A percentile compares a stretch with the other conserved stretches of the same genome.
phyloP scores from a whole-genome alignment of 768 basidiomycete genomes.

The Imleria badia region DNA sequence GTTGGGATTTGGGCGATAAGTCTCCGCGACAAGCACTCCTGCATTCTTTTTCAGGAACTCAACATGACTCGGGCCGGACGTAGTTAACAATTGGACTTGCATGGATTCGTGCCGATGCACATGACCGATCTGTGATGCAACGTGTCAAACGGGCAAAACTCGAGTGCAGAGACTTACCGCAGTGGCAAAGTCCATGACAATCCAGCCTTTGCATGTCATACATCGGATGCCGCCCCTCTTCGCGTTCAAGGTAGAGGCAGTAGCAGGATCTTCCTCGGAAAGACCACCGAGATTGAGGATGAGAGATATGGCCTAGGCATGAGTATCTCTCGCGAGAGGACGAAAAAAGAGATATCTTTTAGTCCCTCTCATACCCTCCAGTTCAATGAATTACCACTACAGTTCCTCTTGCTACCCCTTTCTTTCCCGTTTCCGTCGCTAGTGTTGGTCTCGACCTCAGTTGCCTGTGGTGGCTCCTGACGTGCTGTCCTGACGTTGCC shows the following conservation, averaged over 20 bases:
- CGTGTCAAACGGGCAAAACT: not conserved
- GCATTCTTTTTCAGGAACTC: not conserved
- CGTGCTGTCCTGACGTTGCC: not conserved
- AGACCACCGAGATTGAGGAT: conserved; percentile 34
- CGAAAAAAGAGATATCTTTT: conserved; percentile 41
- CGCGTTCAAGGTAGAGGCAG: conserved; percentile 17
- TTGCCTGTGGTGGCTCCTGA: not conserved
- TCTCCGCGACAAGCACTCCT: fast-evolving
- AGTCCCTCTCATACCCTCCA: conserved; percentile 57
- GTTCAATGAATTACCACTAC: conserved; percentile 20
- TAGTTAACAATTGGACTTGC: conserved; percentile 37
- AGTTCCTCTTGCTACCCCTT: conserved; percentile 2
- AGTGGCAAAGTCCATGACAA: conserved; percentile 47
- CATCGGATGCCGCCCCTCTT: conserved; percentile 43
- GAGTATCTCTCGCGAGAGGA: not conserved
- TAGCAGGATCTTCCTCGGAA: conserved; percentile 32
- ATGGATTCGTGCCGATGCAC: conserved; percentile 61
- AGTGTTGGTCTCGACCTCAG: not conserved
- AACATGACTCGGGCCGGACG: fast-evolving
- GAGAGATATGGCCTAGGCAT: conserved; percentile 46
- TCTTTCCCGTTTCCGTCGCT: conserved; percentile 24
- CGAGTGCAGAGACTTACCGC: conserved; percentile 40
- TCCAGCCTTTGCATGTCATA: conserved; percentile 45
- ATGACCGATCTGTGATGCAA: conserved; percentile 53
- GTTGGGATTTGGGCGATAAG: fast-evolving